Percentiles rank a stretch among this genome's conserved stretches.
phyloP scores from a whole-genome alignment of 495 filamentous ascomycete genomes.

The Aspergillus kassunensis region DNA sequence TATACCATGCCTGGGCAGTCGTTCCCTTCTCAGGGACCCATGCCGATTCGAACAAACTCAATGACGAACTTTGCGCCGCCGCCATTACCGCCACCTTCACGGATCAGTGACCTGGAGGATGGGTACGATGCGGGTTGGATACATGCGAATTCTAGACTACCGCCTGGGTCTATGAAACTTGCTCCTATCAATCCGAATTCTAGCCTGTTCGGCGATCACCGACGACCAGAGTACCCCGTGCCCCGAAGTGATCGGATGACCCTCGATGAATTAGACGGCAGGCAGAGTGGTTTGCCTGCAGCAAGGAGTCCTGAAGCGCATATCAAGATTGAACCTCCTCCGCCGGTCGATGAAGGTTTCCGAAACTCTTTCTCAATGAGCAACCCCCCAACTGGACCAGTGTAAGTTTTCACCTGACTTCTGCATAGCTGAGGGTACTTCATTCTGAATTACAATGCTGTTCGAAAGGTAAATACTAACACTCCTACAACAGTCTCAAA shows the following conservation, averaged over 20 bases:
- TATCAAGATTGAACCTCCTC: slow-evolving; percentile 47
- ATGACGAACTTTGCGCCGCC: slow-evolving; percentile 50
- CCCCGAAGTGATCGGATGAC: slow-evolving; percentile 35
- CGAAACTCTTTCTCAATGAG: slow-evolving; percentile 39
- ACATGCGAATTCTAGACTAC: slow-evolving; percentile 47
- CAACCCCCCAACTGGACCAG: slow-evolving; percentile 41
- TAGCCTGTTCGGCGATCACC: slow-evolving; percentile 50
- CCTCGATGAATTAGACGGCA: slow-evolving; percentile 37
- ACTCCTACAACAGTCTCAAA: slow-evolving; percentile 44
- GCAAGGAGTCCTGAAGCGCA: slow-evolving; percentile 35
- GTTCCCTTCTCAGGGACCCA: slow-evolving; percentile 43
- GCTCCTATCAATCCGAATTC: slow-evolving; percentile 51
- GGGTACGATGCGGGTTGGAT: slow-evolving; percentile 60
- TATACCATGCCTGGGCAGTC: slow-evolving; percentile 31
- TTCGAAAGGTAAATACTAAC: neutral
- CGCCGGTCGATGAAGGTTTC: slow-evolving; percentile 41
- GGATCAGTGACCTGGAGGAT: slow-evolving; percentile 49
- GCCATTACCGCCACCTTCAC: slow-evolving; percentile 58
- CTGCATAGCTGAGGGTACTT: too few relatives aligned
- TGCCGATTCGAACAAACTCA: slow-evolving; percentile 53
- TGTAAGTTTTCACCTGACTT: slow-evolving; percentile 31
- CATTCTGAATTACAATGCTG: too few relatives aligned
- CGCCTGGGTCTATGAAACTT: slow-evolving; percentile 27
- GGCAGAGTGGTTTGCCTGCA: slow-evolving; percentile 27
- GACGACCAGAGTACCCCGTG: slow-evolving; percentile 26